A percentile compares a stretch with the other conserved stretches of the same genome.
Conservation (phyloP, 2,329 filamentous ascomycete genomes). For the Phaeoacremonium minimum region DNA sequence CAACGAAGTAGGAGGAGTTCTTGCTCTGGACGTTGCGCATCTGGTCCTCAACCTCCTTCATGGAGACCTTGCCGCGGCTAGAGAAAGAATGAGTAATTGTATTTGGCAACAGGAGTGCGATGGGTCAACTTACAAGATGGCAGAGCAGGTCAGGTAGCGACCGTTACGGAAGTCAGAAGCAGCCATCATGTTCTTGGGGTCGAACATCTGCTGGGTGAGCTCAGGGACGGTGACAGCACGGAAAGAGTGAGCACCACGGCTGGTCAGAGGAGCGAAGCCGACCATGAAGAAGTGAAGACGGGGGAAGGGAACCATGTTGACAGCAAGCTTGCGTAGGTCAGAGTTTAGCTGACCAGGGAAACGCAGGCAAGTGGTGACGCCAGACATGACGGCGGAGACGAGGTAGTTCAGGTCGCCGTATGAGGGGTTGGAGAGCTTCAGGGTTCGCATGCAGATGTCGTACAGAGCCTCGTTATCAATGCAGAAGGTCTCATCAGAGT, state of each 20-base stretch:
- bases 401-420: conserved; percentile 99
- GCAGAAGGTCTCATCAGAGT: conserved; percentile 99
- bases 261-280: conserved; percentile 97
- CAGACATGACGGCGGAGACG: conserved; percentile 99
- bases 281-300: conserved; percentile 99
- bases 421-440: conserved; percentile 97
- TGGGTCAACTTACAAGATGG: conserved; percentile 72
- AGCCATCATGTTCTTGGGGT: conserved; percentile 99
- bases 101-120: not conserved
- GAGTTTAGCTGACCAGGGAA: conserved; percentile 99
- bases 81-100: conserved; percentile 21
- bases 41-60: conserved; percentile 99
- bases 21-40: conserved; percentile 99
- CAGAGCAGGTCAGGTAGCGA: conserved; percentile 98
- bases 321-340: conserved; percentile 97
- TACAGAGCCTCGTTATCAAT: conserved; percentile 99
- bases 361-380: conserved; percentile 95
- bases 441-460: conserved; percentile 99
- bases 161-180: conserved; percentile 99
- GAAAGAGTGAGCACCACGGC: conserved; percentile 81
- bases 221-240: conserved; percentile 95
- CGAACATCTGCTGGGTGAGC: conserved; percentile 99
- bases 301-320: conserved; percentile 99
- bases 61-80: conserved; percentile 96
- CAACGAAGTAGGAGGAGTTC: conserved; percentile 99